A percentile compares a stretch with the other conserved stretches of the same genome.
Conservation (phyloP, 257 asterid genomes). For the Penstemon davidsonii region DNA sequence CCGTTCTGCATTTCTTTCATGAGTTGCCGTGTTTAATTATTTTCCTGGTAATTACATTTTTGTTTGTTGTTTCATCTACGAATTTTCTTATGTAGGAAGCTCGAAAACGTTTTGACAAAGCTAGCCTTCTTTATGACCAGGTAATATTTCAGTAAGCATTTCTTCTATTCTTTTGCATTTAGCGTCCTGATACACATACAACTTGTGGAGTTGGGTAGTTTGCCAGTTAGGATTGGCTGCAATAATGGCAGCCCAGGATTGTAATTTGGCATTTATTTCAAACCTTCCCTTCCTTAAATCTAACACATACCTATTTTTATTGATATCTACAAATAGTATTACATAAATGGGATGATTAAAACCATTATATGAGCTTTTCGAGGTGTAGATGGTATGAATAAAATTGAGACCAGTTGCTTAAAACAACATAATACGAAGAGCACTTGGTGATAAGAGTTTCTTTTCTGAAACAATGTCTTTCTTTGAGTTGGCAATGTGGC, state of each 20-base stretch:
- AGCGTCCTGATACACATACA: slow-evolving; percentile 13
- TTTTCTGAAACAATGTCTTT: slow-evolving; percentile 11
- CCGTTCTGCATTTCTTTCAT: neutral
- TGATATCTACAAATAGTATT: slow-evolving; percentile 5
- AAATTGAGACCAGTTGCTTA: neutral
- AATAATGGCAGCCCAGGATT: slow-evolving; percentile 11
- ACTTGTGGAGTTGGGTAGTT: slow-evolving; percentile 21
- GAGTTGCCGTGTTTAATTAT: slow-evolving; percentile 4
- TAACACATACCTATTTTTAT: neutral
- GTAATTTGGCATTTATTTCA: neutral
- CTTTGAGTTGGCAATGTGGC: neutral
- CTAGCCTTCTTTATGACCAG: slow-evolving; percentile 97
- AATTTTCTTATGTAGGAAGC: slow-evolving; percentile 76
- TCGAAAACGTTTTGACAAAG: slow-evolving; percentile 94
- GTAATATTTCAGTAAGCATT: slow-evolving; percentile 39
- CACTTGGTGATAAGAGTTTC: neutral
- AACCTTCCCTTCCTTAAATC: neutral
- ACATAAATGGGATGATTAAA: neutral
- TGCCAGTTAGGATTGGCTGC: slow-evolving; percentile 8
- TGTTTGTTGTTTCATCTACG: slow-evolving; percentile 31
- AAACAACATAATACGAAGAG: neutral
- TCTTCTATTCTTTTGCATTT: slow-evolving; percentile 17
- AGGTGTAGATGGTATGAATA: neutral
- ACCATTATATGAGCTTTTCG: neutral
- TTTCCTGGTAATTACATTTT: slow-evolving; percentile 8